phyloP scores from a whole-genome alignment of 768 basidiomycete genomes.

The Lentinula aciculospora region DNA sequence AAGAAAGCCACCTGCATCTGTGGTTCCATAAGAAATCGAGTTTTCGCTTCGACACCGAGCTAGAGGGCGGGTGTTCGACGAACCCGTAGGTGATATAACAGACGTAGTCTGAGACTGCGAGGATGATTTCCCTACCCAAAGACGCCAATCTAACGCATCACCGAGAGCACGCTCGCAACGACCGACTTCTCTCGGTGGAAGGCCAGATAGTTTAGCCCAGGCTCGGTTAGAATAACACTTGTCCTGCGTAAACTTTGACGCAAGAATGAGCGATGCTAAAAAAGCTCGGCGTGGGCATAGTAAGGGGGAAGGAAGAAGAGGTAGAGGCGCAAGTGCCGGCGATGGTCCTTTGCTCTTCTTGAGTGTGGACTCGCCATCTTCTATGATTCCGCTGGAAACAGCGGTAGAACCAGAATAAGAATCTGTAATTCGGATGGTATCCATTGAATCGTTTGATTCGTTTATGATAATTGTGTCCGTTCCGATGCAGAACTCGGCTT shows the following conservation, averaged over 20 bases:
- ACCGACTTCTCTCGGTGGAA: slow-evolving; percentile 80
- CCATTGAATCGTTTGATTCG: slow-evolving; percentile 23
- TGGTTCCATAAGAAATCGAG: slow-evolving; percentile 17
- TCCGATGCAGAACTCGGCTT: slow-evolving; percentile 24
- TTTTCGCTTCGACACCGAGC: slow-evolving; percentile 49
- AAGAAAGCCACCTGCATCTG: slow-evolving; percentile 6
- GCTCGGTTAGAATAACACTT: slow-evolving; percentile 91
- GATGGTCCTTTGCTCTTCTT: slow-evolving; percentile 11
- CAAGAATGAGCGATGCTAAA: slow-evolving; percentile 81
- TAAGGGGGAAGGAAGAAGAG: slow-evolving; percentile 67
- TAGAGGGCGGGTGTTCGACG: slow-evolving; percentile 29
- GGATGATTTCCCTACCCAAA: slow-evolving; percentile 80
- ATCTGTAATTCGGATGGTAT: slow-evolving; percentile 40
- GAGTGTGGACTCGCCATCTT: slow-evolving; percentile 1
- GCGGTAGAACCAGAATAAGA: slow-evolving; percentile 14
- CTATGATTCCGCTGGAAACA: neutral
- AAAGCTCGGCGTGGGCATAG: slow-evolving; percentile 88
- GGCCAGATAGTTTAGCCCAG: slow-evolving; percentile 91
- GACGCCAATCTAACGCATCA: slow-evolving; percentile 82
- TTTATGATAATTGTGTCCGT: slow-evolving; percentile 8
- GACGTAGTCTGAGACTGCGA: slow-evolving; percentile 20
- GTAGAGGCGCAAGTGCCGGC: slow-evolving; percentile 18
- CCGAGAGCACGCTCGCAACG: slow-evolving; percentile 86
- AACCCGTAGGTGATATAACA: slow-evolving; percentile 14
- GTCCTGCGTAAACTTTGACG: slow-evolving; percentile 91